Conservation (phyloP, 2,329 filamentous ascomycete species). For the Pestalotiopsis sp. region DNA sequence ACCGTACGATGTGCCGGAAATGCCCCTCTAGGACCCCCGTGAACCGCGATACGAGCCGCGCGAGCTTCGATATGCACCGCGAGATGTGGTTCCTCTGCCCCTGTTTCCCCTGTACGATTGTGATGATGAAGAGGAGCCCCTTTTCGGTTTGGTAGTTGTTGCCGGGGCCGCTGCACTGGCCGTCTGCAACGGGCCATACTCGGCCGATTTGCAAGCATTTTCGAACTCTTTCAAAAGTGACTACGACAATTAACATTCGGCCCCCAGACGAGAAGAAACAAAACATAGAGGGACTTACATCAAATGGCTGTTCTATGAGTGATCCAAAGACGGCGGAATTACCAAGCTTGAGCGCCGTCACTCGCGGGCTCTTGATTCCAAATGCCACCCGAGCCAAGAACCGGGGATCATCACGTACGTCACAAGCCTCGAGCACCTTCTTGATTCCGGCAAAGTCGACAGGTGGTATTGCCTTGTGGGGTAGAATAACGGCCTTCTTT, state of each 20-base stretch:
- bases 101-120: neutral
- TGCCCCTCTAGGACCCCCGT: neutral
- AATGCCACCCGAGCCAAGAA: conserved; percentile 64
- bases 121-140: neutral
- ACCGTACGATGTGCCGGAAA: too few relatives aligned
- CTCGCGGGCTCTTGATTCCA: conserved; percentile 61
- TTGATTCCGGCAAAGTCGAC: conserved; percentile 43
- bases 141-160: neutral
- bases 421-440: conserved; percentile 44
- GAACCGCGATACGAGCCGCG: neutral
- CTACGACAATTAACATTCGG: conserved; percentile 9
- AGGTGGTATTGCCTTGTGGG: conserved; percentile 37
- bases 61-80: neutral
- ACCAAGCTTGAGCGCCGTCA: conserved; percentile 49
- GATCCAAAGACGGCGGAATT: conserved; percentile 50
- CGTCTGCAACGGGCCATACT: neutral
- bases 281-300: conserved; percentile 34
- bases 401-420: conserved; percentile 57
- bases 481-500: conserved; percentile 38
- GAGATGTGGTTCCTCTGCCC: neutral
- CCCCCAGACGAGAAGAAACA: conserved; percentile 11
- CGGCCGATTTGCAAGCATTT: neutral
- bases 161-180: neutral
- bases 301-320: conserved; percentile 57
- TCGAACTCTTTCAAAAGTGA: conserved; percentile 21